Evolutionary conservation across 768 basidiomycete species (phyloP), one percentile per base, ranked within the genome.

Genomic region (Leccinum truebloodii): DNA sequence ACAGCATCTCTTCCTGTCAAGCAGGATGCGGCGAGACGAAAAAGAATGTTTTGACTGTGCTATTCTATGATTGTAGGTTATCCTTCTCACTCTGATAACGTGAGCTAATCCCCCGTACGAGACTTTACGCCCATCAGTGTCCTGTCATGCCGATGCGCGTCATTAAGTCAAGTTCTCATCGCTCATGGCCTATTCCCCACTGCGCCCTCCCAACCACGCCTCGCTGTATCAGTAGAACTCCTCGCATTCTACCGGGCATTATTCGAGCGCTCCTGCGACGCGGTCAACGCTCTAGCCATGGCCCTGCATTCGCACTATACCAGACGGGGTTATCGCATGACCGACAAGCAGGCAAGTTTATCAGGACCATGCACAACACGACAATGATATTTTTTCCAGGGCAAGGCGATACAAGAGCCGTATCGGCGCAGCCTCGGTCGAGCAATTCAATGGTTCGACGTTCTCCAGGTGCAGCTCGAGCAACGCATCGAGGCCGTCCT

Each of bases 211-310:
- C 62, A 67, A 30, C 65, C 71, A 4, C 49, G 53, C 2, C 58
- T 67, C 44, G 64, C 61, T 0, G 59, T 71, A 28, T 71, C 69
- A 1, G 62, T 77, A 3, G 67, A 75, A 12, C 63, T 78, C 14
- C 41, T 41, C 6, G 41, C 41, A n/a, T 41, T 41, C 41, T 41
- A 41, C 41, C 14, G 41, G n/a, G 67, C 71, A 2, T 59, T 78
- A 1, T 79, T 79, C 50, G 73, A 78, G 58, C 62, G 67, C 0
- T 76, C 78, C 1, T 78, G 76, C 18, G 71, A 79, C 58, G 26
- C 55, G 48, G 62, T 65, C 59, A 52, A 75, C 57, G 22, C 20
- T 6, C 26, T 53, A 13, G 56, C 59, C 3, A 30, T 35, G 34
- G 44, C 14, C 3, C 20, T 54, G 39, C 22, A 41, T 14, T 24